Base-by-base conservation (phyloP, 2,329 filamentous ascomycete species). In the Nemania diffusa region DNA sequence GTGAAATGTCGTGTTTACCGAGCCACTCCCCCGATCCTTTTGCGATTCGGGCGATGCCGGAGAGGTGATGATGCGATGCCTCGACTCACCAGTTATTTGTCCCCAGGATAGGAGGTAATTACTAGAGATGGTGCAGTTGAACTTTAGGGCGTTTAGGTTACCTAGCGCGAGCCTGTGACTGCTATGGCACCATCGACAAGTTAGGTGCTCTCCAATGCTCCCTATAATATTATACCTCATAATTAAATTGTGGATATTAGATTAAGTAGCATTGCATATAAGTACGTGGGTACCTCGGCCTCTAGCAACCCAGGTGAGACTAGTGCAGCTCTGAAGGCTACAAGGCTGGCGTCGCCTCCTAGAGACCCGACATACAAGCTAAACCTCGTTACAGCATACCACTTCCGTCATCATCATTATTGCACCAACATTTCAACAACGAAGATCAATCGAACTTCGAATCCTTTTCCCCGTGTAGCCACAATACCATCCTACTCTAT, bases 331-430 rank as follows among this genome's bases (percentile, higher is more conserved):
- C 62, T 68, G 72, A 72, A 75, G 74, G 74, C 74, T 76, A 60
- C 74, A 75, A 76, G 74, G 74, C 73, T 76, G 74, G 74, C 74
- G 74, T 75, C 61, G 67, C 62, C 67, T 73, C 52, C 57, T 50
- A 58, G 66, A 59, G 46, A 65, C 57, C 44, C 26, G 34, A 4
- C 13, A 40, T 9, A 8, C 13, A 56, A 55, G 17, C 42, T 32
- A 59, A 29, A 48, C 32, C 17, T 29, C 17, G 32, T 48, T 53
- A 59, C 48, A 48, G 7, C 40, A 53, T 61, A 61, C 50, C 50
- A 50, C 34, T 51, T 42, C 17, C 48, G 37, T 56, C 57, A 52
- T 46, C 53, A 32, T 34, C 48, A 34, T 34, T 37, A 55, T 17
- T 29, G 48, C 53, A 5, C 17, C 51, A 51, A 61, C 53, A 46